Evolutionary conservation across 202 grass and related monocot genomes (phyloP).

Genomic region (Tripidium arundinaceum): DNA sequence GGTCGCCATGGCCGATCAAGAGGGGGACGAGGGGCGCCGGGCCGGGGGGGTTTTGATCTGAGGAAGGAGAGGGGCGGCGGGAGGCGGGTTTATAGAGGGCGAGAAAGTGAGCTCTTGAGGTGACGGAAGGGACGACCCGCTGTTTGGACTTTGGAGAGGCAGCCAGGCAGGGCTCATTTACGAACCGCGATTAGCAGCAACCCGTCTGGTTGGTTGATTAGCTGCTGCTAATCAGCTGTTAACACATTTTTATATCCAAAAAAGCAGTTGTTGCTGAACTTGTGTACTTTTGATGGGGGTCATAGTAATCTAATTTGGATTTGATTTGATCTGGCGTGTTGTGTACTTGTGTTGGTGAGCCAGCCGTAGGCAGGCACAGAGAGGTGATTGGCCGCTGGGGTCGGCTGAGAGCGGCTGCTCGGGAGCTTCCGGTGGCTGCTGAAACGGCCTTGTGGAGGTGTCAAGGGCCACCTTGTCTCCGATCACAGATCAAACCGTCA

Average conservation of each 20-base stretch:
- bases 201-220: slow-evolving; percentile 8
- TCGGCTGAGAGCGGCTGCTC: neutral
- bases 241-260: neutral
- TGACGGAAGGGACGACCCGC: slow-evolving; percentile 43
- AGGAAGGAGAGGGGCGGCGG: neutral
- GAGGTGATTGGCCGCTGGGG: slow-evolving; percentile 9
- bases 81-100: slow-evolving; percentile 40
- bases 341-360: neutral
- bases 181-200: neutral
- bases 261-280: neutral
- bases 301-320: neutral
- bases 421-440: neutral
- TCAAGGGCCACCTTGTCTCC: slow-evolving; percentile 24
- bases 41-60: slow-evolving; percentile 23
- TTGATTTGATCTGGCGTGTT: neutral
- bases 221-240: neutral
- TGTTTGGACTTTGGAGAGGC: neutral
- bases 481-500: slow-evolving; percentile 4
- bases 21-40: neutral
- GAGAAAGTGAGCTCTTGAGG: slow-evolving; percentile 40
- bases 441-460: slow-evolving; percentile 23
- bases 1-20: slow-evolving; percentile 50
- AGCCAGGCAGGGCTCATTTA: neutral
- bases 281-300: neutral
- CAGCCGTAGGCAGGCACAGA: neutral